Percentiles rank a stretch among this genome's conserved stretches.
Conservation (phyloP, 768 basidiomycete species). For the Agaricus subrufescens region DNA sequence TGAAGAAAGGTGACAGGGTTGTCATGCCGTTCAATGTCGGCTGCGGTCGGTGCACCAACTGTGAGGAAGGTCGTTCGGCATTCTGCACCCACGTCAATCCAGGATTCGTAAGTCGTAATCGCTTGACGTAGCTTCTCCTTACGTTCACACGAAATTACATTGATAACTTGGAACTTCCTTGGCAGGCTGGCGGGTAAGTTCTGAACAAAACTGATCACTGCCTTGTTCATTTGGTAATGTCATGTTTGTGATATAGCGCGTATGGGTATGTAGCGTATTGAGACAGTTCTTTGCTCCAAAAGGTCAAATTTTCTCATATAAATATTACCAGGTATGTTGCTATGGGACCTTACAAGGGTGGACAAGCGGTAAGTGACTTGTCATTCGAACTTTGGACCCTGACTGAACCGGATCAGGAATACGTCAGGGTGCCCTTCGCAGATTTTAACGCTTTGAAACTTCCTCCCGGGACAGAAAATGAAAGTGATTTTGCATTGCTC, state of each 20-base stretch:
- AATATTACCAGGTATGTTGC: constrained; percentile 38
- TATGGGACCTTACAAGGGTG: constrained; percentile 53
- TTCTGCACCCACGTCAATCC: constrained; percentile 58
- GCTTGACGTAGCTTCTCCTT: not conserved
- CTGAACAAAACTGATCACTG: not conserved
- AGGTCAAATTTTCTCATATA: not conserved
- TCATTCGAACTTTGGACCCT: not conserved
- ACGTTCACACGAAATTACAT: not conserved
- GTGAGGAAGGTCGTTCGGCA: constrained; percentile 46
- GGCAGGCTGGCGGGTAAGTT: constrained; percentile 42
- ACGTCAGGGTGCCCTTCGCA: constrained; percentile 50
- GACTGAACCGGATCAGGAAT: constrained; percentile 32
- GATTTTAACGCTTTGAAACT: constrained; percentile 52
- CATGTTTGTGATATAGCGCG: constrained; percentile 24
- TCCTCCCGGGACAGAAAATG: constrained; percentile 47
- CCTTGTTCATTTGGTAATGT: not conserved
- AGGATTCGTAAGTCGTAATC: constrained; percentile 38
- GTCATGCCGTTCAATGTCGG: constrained; percentile 60
- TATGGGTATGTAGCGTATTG: constrained; percentile 30
- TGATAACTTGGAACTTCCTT: not conserved
- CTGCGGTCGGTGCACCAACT: constrained; percentile 53
- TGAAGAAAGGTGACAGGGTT: constrained; percentile 55
- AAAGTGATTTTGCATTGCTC: constrained; percentile 50
- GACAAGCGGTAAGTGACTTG: constrained; percentile 37
- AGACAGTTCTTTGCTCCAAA: constrained; percentile 2